phyloP scores from a whole-genome alignment of 2,329 filamentous ascomycete genomes.

The Trichoderma lentiforme region DNA sequence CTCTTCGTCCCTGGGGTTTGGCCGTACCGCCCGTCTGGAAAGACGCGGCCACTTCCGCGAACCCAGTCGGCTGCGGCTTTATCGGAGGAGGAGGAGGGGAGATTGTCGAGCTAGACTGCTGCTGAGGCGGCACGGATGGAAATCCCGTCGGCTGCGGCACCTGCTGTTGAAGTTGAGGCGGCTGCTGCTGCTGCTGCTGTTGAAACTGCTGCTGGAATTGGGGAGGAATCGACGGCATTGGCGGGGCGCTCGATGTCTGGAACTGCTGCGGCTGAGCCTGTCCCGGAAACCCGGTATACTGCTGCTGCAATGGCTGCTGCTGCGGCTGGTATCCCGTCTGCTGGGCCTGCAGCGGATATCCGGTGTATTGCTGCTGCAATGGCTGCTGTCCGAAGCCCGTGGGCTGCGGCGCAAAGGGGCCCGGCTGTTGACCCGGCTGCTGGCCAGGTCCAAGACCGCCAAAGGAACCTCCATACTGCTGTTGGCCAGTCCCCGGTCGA shows the following conservation, averaged over 20 bases:
- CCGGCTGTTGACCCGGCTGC: slow-evolving; percentile 47
- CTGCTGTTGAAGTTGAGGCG: slow-evolving; percentile 41
- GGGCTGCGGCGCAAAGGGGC: slow-evolving; percentile 56
- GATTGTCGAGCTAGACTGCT: slow-evolving; percentile 45
- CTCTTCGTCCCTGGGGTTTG: slow-evolving; percentile 44
- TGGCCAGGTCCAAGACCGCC: slow-evolving; percentile 39
- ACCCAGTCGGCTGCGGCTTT: slow-evolving; percentile 64
- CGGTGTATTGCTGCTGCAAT: slow-evolving; percentile 58
- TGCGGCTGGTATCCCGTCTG: slow-evolving; percentile 50
- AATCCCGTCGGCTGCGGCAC: slow-evolving; percentile 46
- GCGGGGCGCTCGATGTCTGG: slow-evolving; percentile 53
- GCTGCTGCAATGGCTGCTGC: slow-evolving; percentile 60
- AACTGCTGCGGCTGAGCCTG: slow-evolving; percentile 56
- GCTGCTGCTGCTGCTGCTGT: slow-evolving; percentile 46
- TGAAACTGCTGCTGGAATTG: slow-evolving; percentile 60
- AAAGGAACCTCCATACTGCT: slow-evolving; percentile 55
- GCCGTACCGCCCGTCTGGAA: slow-evolving; percentile 53
- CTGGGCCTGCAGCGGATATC: slow-evolving; percentile 52
- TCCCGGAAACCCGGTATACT: slow-evolving; percentile 63
- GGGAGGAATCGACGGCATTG: slow-evolving; percentile 57
- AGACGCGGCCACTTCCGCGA: slow-evolving; percentile 64
- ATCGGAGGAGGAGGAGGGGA: slow-evolving; percentile 58
- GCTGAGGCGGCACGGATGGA: slow-evolving; percentile 43
- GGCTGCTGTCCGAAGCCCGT: slow-evolving; percentile 57
- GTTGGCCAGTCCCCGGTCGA: slow-evolving; percentile 58